A percentile compares a stretch with the other conserved stretches of the same genome.
phyloP scores from a whole-genome alignment of 208 protist genomes.

The Trypanosoma theileri region DNA sequence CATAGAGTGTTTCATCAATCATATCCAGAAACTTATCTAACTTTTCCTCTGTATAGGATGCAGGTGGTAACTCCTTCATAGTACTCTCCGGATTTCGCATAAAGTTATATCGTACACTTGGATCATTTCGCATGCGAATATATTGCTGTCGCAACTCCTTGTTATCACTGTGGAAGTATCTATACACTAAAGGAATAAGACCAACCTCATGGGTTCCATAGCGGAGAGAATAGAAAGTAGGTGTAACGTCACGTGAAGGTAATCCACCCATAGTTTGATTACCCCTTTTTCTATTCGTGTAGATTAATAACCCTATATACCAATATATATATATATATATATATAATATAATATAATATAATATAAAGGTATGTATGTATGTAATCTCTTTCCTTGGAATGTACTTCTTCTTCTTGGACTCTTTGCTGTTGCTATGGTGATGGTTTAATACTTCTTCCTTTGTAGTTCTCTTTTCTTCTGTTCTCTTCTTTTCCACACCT shows the following conservation, averaged over 20 bases:
- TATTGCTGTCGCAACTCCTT: slow-evolving; percentile 55
- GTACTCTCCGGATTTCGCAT: slow-evolving; percentile 38
- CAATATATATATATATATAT: too few relatives aligned
- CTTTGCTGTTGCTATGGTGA: too few relatives aligned
- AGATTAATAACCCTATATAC: not conserved
- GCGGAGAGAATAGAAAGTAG: slow-evolving; percentile 58
- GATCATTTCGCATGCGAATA: slow-evolving; percentile 71
- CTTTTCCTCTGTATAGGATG: slow-evolving; percentile 50
- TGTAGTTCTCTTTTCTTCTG: too few relatives aligned
- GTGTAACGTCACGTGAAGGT: slow-evolving; percentile 47
- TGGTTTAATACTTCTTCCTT: too few relatives aligned
- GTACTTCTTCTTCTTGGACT: too few relatives aligned
- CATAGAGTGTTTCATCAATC: slow-evolving; percentile 51
- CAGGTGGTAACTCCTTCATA: slow-evolving; percentile 47
- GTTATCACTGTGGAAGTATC: slow-evolving; percentile 41
- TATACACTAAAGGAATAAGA: slow-evolving; percentile 55
- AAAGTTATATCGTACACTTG: slow-evolving; percentile 67
- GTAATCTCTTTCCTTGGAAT: too few relatives aligned
- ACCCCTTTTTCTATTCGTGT: not conserved
- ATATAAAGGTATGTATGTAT: too few relatives aligned
- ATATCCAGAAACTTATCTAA: slow-evolving; percentile 49
- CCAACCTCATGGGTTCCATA: slow-evolving; percentile 75
- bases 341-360: too few relatives aligned
- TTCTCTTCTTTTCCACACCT: too few relatives aligned
- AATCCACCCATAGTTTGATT: slow-evolving; percentile 44